Base-by-base conservation (phyloP, 768 basidiomycete genomes). In the Hemileccinum impolitum region DNA sequence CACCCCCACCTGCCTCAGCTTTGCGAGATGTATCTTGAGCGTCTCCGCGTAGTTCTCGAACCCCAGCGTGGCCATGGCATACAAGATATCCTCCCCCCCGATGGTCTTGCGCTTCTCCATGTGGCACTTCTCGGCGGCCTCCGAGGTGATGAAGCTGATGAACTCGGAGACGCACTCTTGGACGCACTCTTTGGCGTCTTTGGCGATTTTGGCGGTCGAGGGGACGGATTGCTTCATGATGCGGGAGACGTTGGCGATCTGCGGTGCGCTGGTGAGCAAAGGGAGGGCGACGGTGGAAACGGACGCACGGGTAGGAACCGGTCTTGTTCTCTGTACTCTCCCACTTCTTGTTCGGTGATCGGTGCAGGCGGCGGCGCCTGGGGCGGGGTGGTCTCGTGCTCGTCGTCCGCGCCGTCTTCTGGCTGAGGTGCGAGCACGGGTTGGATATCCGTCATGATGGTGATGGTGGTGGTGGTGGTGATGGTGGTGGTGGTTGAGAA, bases 121-220 rank as follows among this genome's bases (percentile, higher is more conserved):
- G 64, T 88, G 81, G 57, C 93, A 94, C 62, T 92, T 92, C 69
- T 97, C 95, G 14, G 91, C 92, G 5, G 95, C 95, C 68, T 98
- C 95, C 38, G 86, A 90, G 25, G 94, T 96, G 72, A 98, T 93
- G 78, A 98, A 98, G 59, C 84, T 85, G 68, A 98, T 97, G 75
- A 96, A 98, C 72, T 98, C 95, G 37, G 90, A 93, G 48, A 96
- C 92, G 70, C 94, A 96, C 71, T 97, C 95, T 67, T 98, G 95
- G 37, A 97, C 92, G 70, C 91, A 94, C 71, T 98, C 95, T 66
- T 98, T 98, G 39, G 94, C 94, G 69, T 98, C 95, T 68, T 97
- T 97, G 8, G 91, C 90, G 61, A 97, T 95, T 72, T 98, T 98
- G 37, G 95, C 91, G 17, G 87, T 87, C 0, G 84, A 72, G 0